Evolutionary conservation across 176 grass and related monocot species (phyloP).

Genomic region (Areca catechu): DNA sequence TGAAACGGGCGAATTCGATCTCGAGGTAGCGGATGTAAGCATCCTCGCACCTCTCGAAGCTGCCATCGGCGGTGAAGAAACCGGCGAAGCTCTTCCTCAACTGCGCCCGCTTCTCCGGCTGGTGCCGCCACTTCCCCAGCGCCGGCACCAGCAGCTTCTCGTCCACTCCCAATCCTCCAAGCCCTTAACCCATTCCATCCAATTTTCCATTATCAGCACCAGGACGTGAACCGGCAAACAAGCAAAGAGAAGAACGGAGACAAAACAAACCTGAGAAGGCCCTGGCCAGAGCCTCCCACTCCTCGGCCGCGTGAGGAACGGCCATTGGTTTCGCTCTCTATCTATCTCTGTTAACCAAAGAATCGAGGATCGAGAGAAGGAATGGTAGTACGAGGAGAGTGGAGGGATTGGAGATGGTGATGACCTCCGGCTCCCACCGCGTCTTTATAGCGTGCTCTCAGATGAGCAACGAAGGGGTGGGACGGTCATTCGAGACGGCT

Average conservation of each 20-base stretch:
- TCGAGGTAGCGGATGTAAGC: constrained; percentile 44
- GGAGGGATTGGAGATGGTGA: too few relatives aligned
- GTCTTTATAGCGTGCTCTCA: too few relatives aligned
- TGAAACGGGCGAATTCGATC: constrained; percentile 78
- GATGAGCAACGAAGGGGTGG: not conserved
- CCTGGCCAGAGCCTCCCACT: constrained; percentile 59
- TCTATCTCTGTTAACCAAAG: not conserved
- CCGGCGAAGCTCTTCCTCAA: constrained; percentile 55
- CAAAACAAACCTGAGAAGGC: constrained; percentile 76
- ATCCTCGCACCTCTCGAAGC: constrained; percentile 62
- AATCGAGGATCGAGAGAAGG: not conserved
- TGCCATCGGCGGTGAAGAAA: constrained; percentile 43
- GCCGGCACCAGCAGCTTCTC: constrained; percentile 50
- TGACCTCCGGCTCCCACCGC: too few relatives aligned
- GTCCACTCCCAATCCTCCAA: constrained; percentile 68
- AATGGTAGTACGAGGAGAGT: too few relatives aligned
- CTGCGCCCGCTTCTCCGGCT: constrained; percentile 54
- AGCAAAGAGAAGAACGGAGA: not conserved
- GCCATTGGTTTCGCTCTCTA: constrained; percentile 26
- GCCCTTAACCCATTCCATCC: constrained; percentile 27
- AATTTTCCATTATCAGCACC: too few relatives aligned
- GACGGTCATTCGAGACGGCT: constrained; percentile 6
- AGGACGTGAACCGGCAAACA: too few relatives aligned
- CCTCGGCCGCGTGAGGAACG: constrained; percentile 25
- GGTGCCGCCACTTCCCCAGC: constrained; percentile 54